Evolutionary conservation across 306 rosid genomes (phyloP), one percentile per base, ranked within the genome.

Genomic region (Sesbania bispinosa): DNA sequence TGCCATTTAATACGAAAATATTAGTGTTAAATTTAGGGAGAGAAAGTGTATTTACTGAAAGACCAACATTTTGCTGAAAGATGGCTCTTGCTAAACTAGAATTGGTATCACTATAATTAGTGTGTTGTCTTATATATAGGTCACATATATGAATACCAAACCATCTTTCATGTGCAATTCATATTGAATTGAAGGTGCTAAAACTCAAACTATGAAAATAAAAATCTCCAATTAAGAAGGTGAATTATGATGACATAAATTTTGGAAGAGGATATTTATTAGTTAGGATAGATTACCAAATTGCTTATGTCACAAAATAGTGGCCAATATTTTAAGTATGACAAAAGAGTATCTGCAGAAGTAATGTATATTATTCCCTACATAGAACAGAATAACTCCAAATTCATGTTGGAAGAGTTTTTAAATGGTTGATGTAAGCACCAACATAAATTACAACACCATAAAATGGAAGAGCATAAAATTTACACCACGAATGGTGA

Each of bases 291-390:
- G 42, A 33, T n/a, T 42, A 45, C 57, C 33, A 69, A 43, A 24
- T 61, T 15, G 23, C 50, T 35, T 32, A 5, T 8, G 39, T 35
- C 39, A 35, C 10, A 35, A 2, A 35, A 35, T 10, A 35, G 39
- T 35, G 15, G 8, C 42, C 13, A 64, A 33, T 48, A 72, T 65
- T 46, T 71, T 42, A 42, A 35, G 39, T 15, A 15, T 47, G 26
- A 10, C 27, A 21, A 72, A 35, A 62, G 48, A 61, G 45, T 60
- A 65, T 66, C 62, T 20, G 26, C 38, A 29, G 10, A 62, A 52
- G 41, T 30, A 39, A 38, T 9, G 38, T 36, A 53, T 23, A 80
- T 52, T 54, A 53, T 50, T 62, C 14, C 61, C 62, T 23, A 67
- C 23, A 39, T 32, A 54, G 20, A 67, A 50, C 45, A 59, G 6